Conservation (phyloP, 257 asterid species). For the Misopates orontium region DNA sequence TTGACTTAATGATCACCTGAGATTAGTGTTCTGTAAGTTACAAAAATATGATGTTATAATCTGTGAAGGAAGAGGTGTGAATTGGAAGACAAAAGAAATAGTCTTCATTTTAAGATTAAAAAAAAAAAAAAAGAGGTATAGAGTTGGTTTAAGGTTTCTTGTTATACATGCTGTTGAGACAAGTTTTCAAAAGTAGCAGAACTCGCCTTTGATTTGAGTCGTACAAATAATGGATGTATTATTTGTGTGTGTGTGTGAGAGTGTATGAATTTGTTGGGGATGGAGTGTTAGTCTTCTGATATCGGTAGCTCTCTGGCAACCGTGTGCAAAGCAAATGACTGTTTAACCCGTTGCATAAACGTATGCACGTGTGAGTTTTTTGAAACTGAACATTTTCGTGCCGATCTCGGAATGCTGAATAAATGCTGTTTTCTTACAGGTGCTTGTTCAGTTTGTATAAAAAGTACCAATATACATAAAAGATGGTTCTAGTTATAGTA, state of each 20-base stretch:
- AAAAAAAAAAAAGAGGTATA: too few species aligned
- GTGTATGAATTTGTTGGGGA: too few species aligned
- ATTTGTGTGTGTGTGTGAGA: too few species aligned
- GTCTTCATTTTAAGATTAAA: too few species aligned
- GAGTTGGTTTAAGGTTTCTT: constrained; percentile 10
- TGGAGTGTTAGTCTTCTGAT: too few species aligned
- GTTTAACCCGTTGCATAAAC: background rate
- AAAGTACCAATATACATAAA: background rate
- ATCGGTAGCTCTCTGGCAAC: too few species aligned
- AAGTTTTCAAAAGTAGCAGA: background rate
- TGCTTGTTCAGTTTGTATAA: background rate
- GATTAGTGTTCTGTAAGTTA: background rate
- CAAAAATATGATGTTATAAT: constrained; percentile 6
- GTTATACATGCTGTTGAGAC: background rate
- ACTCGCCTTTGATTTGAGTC: background rate
- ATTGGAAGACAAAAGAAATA: background rate
- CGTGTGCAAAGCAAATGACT: background rate
- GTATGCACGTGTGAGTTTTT: background rate
- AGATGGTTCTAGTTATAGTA: background rate
- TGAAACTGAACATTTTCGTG: background rate
- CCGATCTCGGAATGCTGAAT: background rate
- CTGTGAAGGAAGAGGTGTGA: constrained; percentile 8
- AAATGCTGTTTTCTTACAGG: background rate
- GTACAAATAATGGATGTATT: background rate
- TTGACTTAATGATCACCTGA: background rate